Evolutionary conservation across 176 grass and related monocot species (phyloP).

Genomic region (Carex scoparia): DNA sequence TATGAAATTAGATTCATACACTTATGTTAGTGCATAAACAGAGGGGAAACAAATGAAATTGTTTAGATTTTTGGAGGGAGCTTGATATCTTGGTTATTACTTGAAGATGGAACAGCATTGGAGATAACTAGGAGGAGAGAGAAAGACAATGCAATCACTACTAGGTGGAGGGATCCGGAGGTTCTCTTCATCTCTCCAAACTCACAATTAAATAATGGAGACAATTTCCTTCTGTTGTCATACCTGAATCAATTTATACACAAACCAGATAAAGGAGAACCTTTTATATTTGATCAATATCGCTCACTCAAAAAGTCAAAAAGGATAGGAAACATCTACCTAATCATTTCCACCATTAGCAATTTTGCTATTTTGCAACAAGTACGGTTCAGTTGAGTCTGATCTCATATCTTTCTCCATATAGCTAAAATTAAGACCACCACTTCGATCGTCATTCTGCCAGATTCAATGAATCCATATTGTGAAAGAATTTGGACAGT

Average conservation of each 20-base stretch:
- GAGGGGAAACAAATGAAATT: neutral
- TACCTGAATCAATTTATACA: conserved; percentile 22
- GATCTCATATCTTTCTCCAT: conserved; percentile 17
- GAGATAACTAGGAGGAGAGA: conserved; percentile 27
- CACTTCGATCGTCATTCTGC: neutral
- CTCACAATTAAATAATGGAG: neutral
- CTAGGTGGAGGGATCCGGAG: conserved; percentile 2
- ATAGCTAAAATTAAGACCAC: neutral
- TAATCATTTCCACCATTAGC: conserved; percentile 9
- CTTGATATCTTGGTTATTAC: conserved; percentile 32
- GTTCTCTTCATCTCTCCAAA: conserved; percentile 27
- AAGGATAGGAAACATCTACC: conserved; percentile 16
- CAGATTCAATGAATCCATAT: neutral
- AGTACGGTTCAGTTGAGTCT: conserved; percentile 2
- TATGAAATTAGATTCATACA: conserved; percentile 6
- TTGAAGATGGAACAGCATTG: conserved; percentile 49
- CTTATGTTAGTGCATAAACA: neutral
- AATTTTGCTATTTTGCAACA: neutral
- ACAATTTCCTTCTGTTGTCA: conserved; percentile 1
- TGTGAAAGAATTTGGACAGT: neutral
- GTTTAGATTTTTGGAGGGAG: neutral
- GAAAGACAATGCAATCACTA: conserved; percentile 33
- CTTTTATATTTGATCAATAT: neutral
- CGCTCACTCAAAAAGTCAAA: conserved; percentile 28
- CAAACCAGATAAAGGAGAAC: neutral